These are phyloP conservation scores for Sclerotiophoma versabilis DNA, from an alignment of 2,329 filamentous ascomycete genomes.

Conservation along the genomic window DNA sequence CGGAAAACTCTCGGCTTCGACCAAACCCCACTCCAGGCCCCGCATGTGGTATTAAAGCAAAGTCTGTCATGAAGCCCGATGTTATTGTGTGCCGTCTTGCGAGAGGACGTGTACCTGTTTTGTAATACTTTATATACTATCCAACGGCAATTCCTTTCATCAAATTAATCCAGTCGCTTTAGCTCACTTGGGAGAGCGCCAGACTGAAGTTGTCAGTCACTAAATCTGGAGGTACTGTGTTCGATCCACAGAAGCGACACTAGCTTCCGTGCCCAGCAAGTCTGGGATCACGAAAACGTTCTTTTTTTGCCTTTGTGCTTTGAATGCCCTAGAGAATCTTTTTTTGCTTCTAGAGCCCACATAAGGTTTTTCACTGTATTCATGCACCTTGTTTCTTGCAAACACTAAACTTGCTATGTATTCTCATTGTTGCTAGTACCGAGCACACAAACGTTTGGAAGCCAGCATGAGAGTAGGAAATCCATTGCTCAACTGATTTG, in stretches of 20 bases:
- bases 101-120: too few relatives aligned
- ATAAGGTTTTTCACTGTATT: too few relatives aligned
- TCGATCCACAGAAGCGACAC: constrained; percentile 23
- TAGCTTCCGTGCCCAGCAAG: constrained; percentile 13
- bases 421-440: too few relatives aligned
- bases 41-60: not conserved
- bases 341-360: not conserved
- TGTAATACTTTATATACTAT: too few relatives aligned
- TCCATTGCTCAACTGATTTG: too few relatives aligned
- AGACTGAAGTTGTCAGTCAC: constrained; percentile 23
- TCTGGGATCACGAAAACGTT: constrained; percentile 10
- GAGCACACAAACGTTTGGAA: too few relatives aligned
- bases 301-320: not conserved
- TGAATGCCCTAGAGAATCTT: not conserved
- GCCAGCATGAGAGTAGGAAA: too few relatives aligned
- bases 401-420: too few relatives aligned
- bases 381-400: too few relatives aligned
- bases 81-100: too few relatives aligned
- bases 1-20: not conserved
- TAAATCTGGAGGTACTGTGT: constrained; percentile 24
- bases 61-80: not conserved
- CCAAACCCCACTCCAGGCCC: not conserved
- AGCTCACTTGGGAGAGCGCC: constrained; percentile 24
- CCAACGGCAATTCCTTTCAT: too few relatives aligned
- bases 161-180: constrained; percentile 20